Evolutionary conservation across 108 stramenopile species (phyloP), one percentile per base, ranked within the genome.

Genomic region (Chaetoceros muelleri): DNA sequence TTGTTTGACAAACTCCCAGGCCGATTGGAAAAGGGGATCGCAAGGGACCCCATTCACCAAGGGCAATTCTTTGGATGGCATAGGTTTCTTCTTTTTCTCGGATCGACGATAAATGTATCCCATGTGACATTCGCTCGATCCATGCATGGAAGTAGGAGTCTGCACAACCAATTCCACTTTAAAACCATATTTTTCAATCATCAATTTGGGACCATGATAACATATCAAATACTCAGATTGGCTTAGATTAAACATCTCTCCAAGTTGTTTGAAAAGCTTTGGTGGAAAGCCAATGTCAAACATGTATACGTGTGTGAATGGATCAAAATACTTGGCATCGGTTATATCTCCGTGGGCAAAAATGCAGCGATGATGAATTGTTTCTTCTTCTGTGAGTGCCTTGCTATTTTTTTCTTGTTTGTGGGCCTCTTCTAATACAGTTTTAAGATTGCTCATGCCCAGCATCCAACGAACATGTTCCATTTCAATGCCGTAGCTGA

Each of bases 241-340:
- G 53, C 84, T 83, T 1, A 47, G 46, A 58, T 93, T 89, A 68
- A 78, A 93, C 80, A 81, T 83, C 2, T 74, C 60, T 22, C 83
- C 53, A 17, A 93, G 62, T 24, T 69, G 20, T 46, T 69, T 45
- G 64, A 83, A 87, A 18, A 93, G 74, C 31, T 59, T 40, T 27
- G 87, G 87, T 19, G 91, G 91, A 49, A 93, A 87, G 1, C 78
- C 97, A 62, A 95, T 84, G 56, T 94, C 93, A 67, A 95, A 97
- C 90, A 95, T 95, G 82, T 98, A 98, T 7, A 97, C 94, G 70
- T 98, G 97, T 0, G 96, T 95, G 61, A 96, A 97, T 0, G 95
- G 96, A 74, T 97, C 94, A 61, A 96, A 93, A 25, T 67, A 82
- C 18, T 71, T 71, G 5, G 89, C 94, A 46, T 74, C 67, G 34